Percentiles rank a stretch among this genome's conserved stretches.
Evolutionary conservation across 495 filamentous ascomycete genomes (phyloP).

Genomic region (Parmelia sp.): DNA sequence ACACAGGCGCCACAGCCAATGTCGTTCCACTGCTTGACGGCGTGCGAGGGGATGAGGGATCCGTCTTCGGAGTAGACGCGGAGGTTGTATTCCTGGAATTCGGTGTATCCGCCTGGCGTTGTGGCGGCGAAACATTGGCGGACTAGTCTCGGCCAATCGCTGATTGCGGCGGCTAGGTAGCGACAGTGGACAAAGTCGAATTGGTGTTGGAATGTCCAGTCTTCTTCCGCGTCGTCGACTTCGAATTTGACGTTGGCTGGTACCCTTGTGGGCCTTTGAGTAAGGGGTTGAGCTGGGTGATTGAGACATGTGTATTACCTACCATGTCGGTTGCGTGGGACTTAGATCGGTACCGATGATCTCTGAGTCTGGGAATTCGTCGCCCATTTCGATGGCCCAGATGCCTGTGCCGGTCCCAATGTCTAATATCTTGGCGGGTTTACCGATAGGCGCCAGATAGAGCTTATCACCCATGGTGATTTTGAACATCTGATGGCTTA

Average conservation of each 20-base stretch:
- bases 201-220: slow-evolving; percentile 39
- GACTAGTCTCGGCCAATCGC: slow-evolving; percentile 42
- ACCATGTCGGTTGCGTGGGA: slow-evolving; percentile 47
- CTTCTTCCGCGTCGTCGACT: slow-evolving; percentile 51
- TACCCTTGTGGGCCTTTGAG: slow-evolving; percentile 29
- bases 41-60: slow-evolving; percentile 21
- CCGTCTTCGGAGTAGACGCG: slow-evolving; percentile 27
- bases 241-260: slow-evolving; percentile 57
- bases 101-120: slow-evolving; percentile 29
- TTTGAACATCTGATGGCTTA: slow-evolving; percentile 35
- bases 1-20: background rate
- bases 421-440: slow-evolving; percentile 42
- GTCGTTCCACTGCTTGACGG: slow-evolving; percentile 12
- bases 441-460: slow-evolving; percentile 33
- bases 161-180: slow-evolving; percentile 41
- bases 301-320: background rate
- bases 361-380: slow-evolving; percentile 49
- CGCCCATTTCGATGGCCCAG: slow-evolving; percentile 57
- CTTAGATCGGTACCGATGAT: slow-evolving; percentile 60
- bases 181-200: slow-evolving; percentile 51
- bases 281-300: background rate
- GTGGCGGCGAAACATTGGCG: slow-evolving; percentile 28
- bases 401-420: too few relatives aligned
- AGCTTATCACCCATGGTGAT: slow-evolving; percentile 33
- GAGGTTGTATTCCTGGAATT: slow-evolving; percentile 32